phyloP scores from a whole-genome alignment of 768 basidiomycete genomes.

The Amanita jacksonii region DNA sequence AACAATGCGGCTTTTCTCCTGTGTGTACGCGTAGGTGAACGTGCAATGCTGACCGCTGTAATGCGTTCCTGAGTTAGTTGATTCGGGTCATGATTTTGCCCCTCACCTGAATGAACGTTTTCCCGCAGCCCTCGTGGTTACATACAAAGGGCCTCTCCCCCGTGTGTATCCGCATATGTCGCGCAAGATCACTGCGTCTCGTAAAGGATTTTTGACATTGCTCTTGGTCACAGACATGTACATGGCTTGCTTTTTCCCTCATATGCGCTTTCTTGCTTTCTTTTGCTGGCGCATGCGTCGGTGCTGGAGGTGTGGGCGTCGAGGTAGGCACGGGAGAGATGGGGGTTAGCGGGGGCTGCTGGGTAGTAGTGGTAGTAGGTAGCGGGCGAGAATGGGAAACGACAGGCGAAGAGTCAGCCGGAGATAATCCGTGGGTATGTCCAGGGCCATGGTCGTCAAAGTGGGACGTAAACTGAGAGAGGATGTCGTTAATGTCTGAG shows the following conservation, averaged over 20 bases:
- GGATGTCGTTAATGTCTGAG: slow-evolving; percentile 66
- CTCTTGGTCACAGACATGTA: slow-evolving; percentile 61
- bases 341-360: slow-evolving; percentile 11
- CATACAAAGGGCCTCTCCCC: slow-evolving; percentile 84
- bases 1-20: slow-evolving; percentile 86
- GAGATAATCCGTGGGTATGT: slow-evolving; percentile 31
- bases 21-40: slow-evolving; percentile 88
- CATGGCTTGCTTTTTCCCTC: slow-evolving; percentile 36
- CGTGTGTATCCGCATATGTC: slow-evolving; percentile 86
- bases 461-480: slow-evolving; percentile 62
- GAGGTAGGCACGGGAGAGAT: slow-evolving; percentile 26
- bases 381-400: slow-evolving; percentile 32
- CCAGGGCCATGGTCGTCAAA: slow-evolving; percentile 41
- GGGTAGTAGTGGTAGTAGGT: slow-evolving; percentile 22
- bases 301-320: not conserved
- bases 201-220: slow-evolving; percentile 77
- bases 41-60: slow-evolving; percentile 78
- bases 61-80: slow-evolving; percentile 5
- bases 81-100: slow-evolving; percentile 10
- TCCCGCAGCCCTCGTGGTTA: slow-evolving; percentile 63
- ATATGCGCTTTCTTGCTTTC: slow-evolving; percentile 29
- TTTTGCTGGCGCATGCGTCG: slow-evolving; percentile 18
- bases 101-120: slow-evolving; percentile 84
- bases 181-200: slow-evolving; percentile 71
- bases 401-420: slow-evolving; percentile 39